phyloP scores from a whole-genome alignment of 352 stramenopile species.

The Phytophthora litchii region DNA sequence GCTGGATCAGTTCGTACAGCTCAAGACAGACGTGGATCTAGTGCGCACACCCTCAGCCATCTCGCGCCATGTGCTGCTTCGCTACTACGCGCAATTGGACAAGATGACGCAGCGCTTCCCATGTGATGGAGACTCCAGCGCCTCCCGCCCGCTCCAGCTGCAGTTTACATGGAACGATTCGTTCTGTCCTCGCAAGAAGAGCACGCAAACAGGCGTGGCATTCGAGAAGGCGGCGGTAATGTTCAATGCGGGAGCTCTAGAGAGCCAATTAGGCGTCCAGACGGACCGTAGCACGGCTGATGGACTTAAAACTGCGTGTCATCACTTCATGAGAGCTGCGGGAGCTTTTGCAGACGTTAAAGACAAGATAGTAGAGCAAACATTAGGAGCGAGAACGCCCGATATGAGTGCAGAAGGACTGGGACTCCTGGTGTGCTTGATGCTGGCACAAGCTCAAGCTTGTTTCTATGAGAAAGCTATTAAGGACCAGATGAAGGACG shows the following conservation, averaged over 20 bases:
- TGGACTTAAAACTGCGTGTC: conserved; percentile 83
- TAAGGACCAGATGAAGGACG: conserved; percentile 87
- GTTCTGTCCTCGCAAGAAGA: conserved; percentile 89
- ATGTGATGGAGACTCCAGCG: conserved; percentile 23
- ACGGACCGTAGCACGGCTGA: conserved; percentile 74
- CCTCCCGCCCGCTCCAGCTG: conserved; percentile 44
- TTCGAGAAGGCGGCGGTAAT: conserved; percentile 87
- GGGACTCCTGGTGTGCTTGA: conserved; percentile 71
- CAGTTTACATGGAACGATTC: conserved; percentile 93
- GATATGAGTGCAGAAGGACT: conserved; percentile 74
- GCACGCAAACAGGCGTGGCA: conserved; percentile 55
- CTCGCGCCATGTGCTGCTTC: conserved; percentile 70
- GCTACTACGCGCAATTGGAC: conserved; percentile 80
- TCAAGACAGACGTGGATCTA: conserved; percentile 72
- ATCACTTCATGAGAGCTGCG: conserved; percentile 86
- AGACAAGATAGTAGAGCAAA: conserved; percentile 53
- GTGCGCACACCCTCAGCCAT: conserved; percentile 73
- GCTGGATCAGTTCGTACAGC: conserved; percentile 55
- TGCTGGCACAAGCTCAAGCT: conserved; percentile 88
- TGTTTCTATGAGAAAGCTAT: conserved; percentile 94
- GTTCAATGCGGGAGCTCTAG: conserved; percentile 87
- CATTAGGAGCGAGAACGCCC: conserved; percentile 46
- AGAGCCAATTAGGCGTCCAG: conserved; percentile 83
- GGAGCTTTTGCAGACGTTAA: conserved; percentile 75
- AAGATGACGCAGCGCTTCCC: conserved; percentile 72